Conservation (phyloP, 2,329 filamentous ascomycete species). For the Diaporthe humulicola region DNA sequence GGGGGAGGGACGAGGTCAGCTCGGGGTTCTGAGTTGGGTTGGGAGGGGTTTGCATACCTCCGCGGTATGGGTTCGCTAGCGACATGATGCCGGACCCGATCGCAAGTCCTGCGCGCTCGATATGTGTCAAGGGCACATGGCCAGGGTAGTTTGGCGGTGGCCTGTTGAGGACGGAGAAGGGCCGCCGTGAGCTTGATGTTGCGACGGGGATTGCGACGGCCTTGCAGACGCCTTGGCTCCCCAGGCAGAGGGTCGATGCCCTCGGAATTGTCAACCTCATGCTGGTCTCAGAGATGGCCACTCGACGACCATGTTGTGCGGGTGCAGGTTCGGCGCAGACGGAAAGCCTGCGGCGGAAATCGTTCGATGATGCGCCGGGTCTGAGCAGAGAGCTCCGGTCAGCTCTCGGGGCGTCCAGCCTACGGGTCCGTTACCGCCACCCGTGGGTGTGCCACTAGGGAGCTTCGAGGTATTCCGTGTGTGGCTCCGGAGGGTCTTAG, state of each 20-base stretch:
- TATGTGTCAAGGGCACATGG: conserved; percentile 86
- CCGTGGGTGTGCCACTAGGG: background rate
- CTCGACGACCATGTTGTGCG: conserved; percentile 30
- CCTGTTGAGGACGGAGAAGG: conserved; percentile 87
- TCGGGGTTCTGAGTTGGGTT: background rate
- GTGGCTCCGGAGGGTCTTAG: background rate
- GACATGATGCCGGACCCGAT: conserved; percentile 74
- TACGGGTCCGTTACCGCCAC: background rate
- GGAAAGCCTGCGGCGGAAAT: conserved; percentile 16
- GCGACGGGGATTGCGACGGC: conserved; percentile 1
- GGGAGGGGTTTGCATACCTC: conserved; percentile 63
- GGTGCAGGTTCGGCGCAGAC: conserved; percentile 3
- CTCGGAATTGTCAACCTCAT: conserved; percentile 36
- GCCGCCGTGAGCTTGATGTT: conserved; percentile 34
- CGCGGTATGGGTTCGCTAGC: conserved; percentile 82
- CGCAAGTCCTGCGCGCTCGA: conserved; percentile 82
- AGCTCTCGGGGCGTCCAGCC: conserved; percentile 1
- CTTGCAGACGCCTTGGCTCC: conserved; percentile 13
- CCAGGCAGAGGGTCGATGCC: conserved; percentile 28
- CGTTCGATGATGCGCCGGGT: conserved; percentile 37
- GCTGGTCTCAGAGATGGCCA: conserved; percentile 12
- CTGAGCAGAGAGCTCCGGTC: conserved; percentile 21
- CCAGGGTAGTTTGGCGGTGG: conserved; percentile 90
- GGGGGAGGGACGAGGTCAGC: conserved; percentile 18
- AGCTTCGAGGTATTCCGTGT: background rate